These are phyloP conservation scores for Chaetothyriales sp. DNA, from an alignment of 2,329 filamentous ascomycete genomes.

Conservation along the genomic window DNA sequence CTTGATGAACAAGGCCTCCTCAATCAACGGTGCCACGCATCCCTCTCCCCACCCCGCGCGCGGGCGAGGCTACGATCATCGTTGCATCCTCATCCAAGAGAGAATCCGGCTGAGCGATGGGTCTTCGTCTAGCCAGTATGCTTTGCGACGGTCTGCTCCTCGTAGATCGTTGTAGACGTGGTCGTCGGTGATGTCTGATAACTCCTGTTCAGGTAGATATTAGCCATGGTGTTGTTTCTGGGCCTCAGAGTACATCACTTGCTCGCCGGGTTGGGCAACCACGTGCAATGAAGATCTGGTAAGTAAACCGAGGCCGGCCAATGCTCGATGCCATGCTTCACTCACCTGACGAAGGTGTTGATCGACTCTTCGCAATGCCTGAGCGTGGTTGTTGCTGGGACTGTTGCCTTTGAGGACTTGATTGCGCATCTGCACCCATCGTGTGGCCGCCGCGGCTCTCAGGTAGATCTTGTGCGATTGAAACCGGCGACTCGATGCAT, in stretches of 20 bases:
- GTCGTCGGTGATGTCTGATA: slow-evolving; percentile 43
- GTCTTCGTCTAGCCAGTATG: slow-evolving; percentile 50
- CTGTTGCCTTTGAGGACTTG: slow-evolving; percentile 39
- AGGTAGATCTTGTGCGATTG: slow-evolving; percentile 49
- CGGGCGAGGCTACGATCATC: slow-evolving; percentile 9
- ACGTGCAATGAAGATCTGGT: not conserved
- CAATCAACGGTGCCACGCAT: not conserved
- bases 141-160: slow-evolving; percentile 40
- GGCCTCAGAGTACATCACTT: slow-evolving; percentile 13
- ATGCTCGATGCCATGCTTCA: slow-evolving; percentile 3
- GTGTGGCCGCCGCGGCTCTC: slow-evolving; percentile 41
- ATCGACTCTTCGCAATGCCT: slow-evolving; percentile 36
- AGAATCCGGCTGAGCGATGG: slow-evolving; percentile 41
- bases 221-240: slow-evolving; percentile 3
- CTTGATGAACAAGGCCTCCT: not conserved
- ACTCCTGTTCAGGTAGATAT: slow-evolving; percentile 32
- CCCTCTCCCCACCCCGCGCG: too few species aligned
- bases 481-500: slow-evolving; percentile 47
- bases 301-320: not conserved
- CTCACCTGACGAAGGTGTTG: slow-evolving; percentile 36
- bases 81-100: slow-evolving; percentile 29
- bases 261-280: slow-evolving; percentile 2
- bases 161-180: slow-evolving; percentile 43
- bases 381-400: slow-evolving; percentile 34
- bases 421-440: slow-evolving; percentile 44